Evolutionary conservation across 805 yeast genomes (phyloP), one percentile per base, ranked within the genome.

Genomic region (Cyberlindnera samutprakarnensis): DNA sequence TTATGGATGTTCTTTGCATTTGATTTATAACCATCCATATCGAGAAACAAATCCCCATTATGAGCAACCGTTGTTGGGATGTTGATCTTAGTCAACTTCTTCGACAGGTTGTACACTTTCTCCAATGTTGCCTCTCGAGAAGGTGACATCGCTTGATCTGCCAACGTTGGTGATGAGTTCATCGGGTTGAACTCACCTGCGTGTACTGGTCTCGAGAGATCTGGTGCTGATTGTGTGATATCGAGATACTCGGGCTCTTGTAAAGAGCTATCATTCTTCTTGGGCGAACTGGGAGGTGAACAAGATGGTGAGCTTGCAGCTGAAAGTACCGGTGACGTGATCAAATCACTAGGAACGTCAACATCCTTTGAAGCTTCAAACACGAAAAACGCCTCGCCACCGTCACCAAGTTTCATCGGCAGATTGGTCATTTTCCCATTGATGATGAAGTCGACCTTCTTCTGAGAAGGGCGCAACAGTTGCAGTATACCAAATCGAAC

Each of bases 301-400:
- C 43, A 36, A 5, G 34, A 14, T 4, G 45, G 45, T 7, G 45
- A 41, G 13, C 37, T 31, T 2, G 39, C 35, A 4, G 55, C 53
- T 14, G 48, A 42, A 19, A 50, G 22, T 14, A 50, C 55, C 9
- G 55, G 55, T 1, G 55, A 50, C 4, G 55, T 50, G 43, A 86
- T 72, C 42, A 86, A 68, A 37, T 81, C 81, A 34, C 68, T 65
- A 2, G 96, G 95, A 16, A 92, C 78, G 23, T 61, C 62, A 8
- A 56, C 49, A 27, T 68, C 68, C 26, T 69, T 72, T 24, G 69
- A 70, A 1, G 96, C 82, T 49, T 87, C 95, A 60, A 92, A 90
- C 25, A 92, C 97, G 52, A 92, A 92, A 54, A 87, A 87, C 0
- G 97, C 98, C 57, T 92, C 98, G 11, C 98, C 98, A 7, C 94